These are phyloP conservation scores for Leucocoprinus sp. DNA, from an alignment of 768 basidiomycete species.

Conservation along the genomic window DNA sequence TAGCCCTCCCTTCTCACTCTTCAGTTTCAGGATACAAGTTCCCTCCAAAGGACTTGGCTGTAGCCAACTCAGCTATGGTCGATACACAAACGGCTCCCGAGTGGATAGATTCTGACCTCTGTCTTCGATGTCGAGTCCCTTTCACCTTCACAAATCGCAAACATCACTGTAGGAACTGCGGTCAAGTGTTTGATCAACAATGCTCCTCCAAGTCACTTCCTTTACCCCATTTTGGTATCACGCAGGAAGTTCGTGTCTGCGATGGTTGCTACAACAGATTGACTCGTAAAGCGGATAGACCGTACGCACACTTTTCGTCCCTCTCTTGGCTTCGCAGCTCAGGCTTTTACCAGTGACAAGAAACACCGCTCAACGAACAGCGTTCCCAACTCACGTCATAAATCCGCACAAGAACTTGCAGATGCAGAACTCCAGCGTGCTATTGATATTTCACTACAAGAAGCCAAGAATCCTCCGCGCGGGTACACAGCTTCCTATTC, in stretches of 20 bases:
- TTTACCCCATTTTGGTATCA: slow-evolving; percentile 89
- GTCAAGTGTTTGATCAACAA: slow-evolving; percentile 89
- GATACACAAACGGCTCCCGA: slow-evolving; percentile 89
- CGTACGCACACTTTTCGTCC: slow-evolving; percentile 13
- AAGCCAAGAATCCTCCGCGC: slow-evolving; percentile 45
- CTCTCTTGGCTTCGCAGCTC: neutral
- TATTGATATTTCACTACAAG: slow-evolving; percentile 84
- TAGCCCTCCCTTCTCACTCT: slow-evolving; percentile 2
- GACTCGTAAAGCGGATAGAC: slow-evolving; percentile 47
- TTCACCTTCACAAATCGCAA: slow-evolving; percentile 96
- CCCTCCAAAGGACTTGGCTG: slow-evolving; percentile 67
- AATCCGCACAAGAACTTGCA: slow-evolving; percentile 49
- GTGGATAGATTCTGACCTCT: slow-evolving; percentile 96
- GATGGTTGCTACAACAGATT: slow-evolving; percentile 84
- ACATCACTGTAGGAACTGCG: slow-evolving; percentile 98
- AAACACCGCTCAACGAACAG: slow-evolving; percentile 48
- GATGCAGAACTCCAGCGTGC: slow-evolving; percentile 92
- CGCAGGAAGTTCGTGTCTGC: slow-evolving; percentile 88
- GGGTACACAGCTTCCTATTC: slow-evolving; percentile 69
- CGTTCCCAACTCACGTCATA: slow-evolving; percentile 41
- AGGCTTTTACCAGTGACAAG: slow-evolving; percentile 28
- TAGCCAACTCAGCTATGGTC: slow-evolving; percentile 76
- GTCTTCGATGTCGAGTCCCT: slow-evolving; percentile 82
- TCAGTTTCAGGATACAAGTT: slow-evolving; percentile 60
- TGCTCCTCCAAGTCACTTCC: slow-evolving; percentile 83